Evolutionary conservation across 495 filamentous ascomycete species (phyloP), one percentile per base, ranked within the genome.

Genomic region (Cairneyella variabilis): DNA sequence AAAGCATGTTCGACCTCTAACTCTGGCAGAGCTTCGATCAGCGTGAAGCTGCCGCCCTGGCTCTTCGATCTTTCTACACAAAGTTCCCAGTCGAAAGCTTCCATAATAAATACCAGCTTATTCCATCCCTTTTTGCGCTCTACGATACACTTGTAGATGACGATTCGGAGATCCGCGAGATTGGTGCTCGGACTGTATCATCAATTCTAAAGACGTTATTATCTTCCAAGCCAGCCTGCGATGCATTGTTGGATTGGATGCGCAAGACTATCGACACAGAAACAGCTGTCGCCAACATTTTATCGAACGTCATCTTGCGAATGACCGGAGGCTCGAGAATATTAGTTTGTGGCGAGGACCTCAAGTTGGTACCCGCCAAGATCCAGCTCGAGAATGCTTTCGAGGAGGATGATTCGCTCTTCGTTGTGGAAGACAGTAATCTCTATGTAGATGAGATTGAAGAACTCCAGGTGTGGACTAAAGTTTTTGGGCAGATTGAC

Each of bases 361-460:
- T n/a, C n/a, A n/a, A n/a, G n/a, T n/a, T n/a, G n/a, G n/a, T n/a
- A n/a, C 21, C 30, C 10, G 10, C 20, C 7, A 10, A 21, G 2
- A 11, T 39, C 10, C 36, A 23, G 22, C 63, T 91, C 12, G 55
- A 62, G 0, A 60, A 75, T 20, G 76, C 79, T 20, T 61, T 77
- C 37, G 75, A 77, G 43, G 82, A 84, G 42, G 83, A 89, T 60
- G 83, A 79, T 25, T 76, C 86, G 2, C 71, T 98, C 0, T 98
- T 98, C 61, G 83, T 80, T 12, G 76, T 87, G 59, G 93, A 98
- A 69, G 90, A 93, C 59, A 89, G 92, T 57, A 98, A 98, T 54
- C 72, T 96, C 0, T 97, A 86, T 63, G 73, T 93, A 44, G 91
- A 96, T 60, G 80, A 87, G 43, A 78, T 89, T 2, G 68, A 77